Percentiles rank a stretch among this genome's conserved stretches.
Evolutionary conservation across 2,329 filamentous ascomycete species (phyloP).

Genomic region (Orbilia oligospora): DNA sequence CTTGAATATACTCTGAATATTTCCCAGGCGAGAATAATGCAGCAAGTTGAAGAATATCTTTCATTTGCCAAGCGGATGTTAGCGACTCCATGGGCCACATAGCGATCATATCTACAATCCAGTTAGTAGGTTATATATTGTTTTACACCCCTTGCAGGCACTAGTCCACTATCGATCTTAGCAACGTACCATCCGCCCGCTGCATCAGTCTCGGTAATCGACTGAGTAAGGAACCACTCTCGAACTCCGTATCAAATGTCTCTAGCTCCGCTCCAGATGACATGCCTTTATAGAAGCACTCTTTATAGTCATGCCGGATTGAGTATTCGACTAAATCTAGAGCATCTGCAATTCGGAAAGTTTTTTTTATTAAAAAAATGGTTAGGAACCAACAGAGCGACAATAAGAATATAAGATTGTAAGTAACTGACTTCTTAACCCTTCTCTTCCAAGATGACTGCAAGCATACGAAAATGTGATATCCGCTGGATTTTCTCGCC

Average conservation of each 20-base stretch:
- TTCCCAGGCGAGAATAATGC: conserved; percentile 46
- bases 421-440: conserved; percentile 43
- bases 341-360: conserved; percentile 22
- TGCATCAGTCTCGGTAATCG: conserved; percentile 52
- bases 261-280: conserved; percentile 52
- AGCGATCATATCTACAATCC: conserved; percentile 55
- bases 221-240: conserved; percentile 50
- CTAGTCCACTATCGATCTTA: background rate
- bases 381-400: background rate
- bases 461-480: conserved; percentile 55
- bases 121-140: conserved; percentile 9
- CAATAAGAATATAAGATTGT: background rate
- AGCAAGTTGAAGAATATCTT: conserved; percentile 50
- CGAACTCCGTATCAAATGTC: conserved; percentile 56
- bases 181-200: conserved; percentile 54
- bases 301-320: conserved; percentile 55
- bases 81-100: conserved; percentile 47
- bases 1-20: conserved; percentile 49
- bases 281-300: conserved; percentile 56
- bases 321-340: conserved; percentile 55
- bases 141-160: background rate
- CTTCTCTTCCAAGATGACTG: conserved; percentile 44
- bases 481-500: conserved; percentile 51
- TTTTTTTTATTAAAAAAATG: no score
- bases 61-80: conserved; percentile 55